Evolutionary conservation across 106 monocot species (phyloP).

Genomic region (Agapanthus africanus): DNA sequence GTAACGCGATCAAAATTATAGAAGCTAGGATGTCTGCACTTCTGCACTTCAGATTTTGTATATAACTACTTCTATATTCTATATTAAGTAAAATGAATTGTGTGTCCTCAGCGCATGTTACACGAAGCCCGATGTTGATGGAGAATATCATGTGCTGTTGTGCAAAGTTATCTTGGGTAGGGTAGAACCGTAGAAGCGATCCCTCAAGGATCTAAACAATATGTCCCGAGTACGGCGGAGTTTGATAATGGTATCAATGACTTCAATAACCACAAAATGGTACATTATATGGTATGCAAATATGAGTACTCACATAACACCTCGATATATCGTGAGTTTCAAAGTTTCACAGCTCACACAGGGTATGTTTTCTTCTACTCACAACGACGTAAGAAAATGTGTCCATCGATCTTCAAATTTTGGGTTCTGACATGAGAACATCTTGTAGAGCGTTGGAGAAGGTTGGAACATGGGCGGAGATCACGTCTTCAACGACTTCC

Average conservation of each 20-base stretch:
- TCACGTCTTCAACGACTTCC: background rate
- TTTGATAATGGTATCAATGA: background rate
- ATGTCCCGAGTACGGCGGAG: background rate
- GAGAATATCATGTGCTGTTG: background rate
- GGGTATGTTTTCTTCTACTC: background rate
- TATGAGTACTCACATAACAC: background rate
- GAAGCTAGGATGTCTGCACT: no score
- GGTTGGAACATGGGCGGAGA: background rate
- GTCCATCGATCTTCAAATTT: background rate
- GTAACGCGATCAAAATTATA: no score
- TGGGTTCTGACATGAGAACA: background rate
- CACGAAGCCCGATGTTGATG: background rate
- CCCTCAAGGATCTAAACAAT: background rate
- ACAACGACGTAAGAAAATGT: no score
- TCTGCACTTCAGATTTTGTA: no score
- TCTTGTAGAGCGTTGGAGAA: no score
- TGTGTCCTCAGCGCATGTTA: background rate
- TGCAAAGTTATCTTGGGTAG: background rate
- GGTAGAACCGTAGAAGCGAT: no score
- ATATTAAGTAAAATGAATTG: background rate
- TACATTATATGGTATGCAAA: background rate
- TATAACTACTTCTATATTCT: no score
- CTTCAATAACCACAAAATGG: background rate
- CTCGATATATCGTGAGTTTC: background rate
- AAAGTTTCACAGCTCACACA: background rate